These are phyloP conservation scores for Macrolepiota dolichaula DNA, from an alignment of 768 basidiomycete species.

Conservation along the genomic window DNA sequence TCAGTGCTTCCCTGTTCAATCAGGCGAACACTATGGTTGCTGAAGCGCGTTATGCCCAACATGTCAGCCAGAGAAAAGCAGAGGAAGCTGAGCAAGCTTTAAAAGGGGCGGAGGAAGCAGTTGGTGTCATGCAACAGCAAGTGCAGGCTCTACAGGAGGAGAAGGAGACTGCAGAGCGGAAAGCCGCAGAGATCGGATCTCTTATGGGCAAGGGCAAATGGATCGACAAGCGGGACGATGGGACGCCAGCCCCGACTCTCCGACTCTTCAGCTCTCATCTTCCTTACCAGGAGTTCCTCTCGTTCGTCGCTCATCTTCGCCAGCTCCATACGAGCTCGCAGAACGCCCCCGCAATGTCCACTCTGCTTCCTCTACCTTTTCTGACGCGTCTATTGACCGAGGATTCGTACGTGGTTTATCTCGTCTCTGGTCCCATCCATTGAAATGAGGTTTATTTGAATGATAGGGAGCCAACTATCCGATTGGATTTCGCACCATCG, in stretches of 20 bases:
- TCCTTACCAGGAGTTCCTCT: conserved; percentile 77
- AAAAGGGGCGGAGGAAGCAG: conserved; percentile 82
- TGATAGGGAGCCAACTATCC: conserved; percentile 82
- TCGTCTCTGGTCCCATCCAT: conserved; percentile 9
- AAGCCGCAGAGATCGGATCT: conserved; percentile 43
- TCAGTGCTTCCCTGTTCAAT: conserved; percentile 85
- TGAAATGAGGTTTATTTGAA: conserved; percentile 6
- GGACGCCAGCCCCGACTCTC: conserved; percentile 16
- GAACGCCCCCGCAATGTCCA: conserved; percentile 63
- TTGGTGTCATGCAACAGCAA: conserved; percentile 79
- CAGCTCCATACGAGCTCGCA: conserved; percentile 59
- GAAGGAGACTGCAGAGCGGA: conserved; percentile 58
- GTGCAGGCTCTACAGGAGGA: conserved; percentile 74
- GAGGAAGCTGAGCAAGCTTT: conserved; percentile 75
- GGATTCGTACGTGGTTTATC: conserved; percentile 67
- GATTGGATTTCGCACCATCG: conserved; percentile 91
- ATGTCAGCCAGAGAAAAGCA: conserved; percentile 68
- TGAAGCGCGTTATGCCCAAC: conserved; percentile 71
- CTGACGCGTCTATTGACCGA: conserved; percentile 71
- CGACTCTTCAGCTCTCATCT: conserved; percentile 64
- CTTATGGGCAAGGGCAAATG: conserved; percentile 71
- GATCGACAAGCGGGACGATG: conserved; percentile 39
- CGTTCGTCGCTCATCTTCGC: conserved; percentile 77
- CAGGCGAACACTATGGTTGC: conserved; percentile 99
- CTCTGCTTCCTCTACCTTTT: conserved; percentile 77